Percentiles rank a stretch among this genome's conserved stretches.
Evolutionary conservation across 352 stramenopile species (phyloP).

Genomic region (Pythium brassicae): DNA sequence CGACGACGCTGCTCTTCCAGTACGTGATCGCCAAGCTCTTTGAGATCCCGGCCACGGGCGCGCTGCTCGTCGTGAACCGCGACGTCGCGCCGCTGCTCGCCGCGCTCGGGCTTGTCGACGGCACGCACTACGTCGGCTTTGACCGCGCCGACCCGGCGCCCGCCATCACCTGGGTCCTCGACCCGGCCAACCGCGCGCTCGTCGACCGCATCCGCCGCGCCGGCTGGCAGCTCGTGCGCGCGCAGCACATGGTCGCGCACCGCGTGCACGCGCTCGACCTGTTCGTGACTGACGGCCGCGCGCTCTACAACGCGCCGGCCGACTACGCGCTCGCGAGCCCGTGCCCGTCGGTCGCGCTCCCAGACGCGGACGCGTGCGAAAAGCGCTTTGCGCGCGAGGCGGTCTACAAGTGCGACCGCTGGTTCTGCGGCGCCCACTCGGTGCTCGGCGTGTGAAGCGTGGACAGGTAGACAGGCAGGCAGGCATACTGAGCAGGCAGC

Average conservation of each 20-base stretch:
- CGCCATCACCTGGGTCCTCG: slow-evolving; percentile 44
- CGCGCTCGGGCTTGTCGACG: slow-evolving; percentile 46
- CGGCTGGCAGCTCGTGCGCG: slow-evolving; percentile 55
- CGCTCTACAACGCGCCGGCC: slow-evolving; percentile 39
- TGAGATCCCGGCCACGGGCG: slow-evolving; percentile 69
- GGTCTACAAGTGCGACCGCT: slow-evolving; percentile 70
- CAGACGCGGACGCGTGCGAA: slow-evolving; percentile 37
- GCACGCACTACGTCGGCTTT: slow-evolving; percentile 60
- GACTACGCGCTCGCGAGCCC: slow-evolving; percentile 25
- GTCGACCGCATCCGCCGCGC: slow-evolving; percentile 56
- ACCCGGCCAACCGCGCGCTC: slow-evolving; percentile 38
- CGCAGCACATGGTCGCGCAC: slow-evolving; percentile 53
- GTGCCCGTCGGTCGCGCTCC: slow-evolving; percentile 56
- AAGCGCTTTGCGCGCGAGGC: slow-evolving; percentile 43
- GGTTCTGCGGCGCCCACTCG: slow-evolving; percentile 63
- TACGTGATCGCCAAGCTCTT: slow-evolving; percentile 80
- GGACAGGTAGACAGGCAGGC: too few species aligned
- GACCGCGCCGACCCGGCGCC: slow-evolving; percentile 46
- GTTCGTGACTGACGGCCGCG: slow-evolving; percentile 50
- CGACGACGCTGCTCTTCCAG: slow-evolving; percentile 70
- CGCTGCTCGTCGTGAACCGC: slow-evolving; percentile 61
- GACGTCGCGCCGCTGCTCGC: slow-evolving; percentile 52
- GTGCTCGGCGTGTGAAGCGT: background rate
- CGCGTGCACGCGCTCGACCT: slow-evolving; percentile 51
- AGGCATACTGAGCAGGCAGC: too few species aligned